Base-by-base conservation (phyloP, 2,329 filamentous ascomycete genomes). In the Monosporascus sp. region DNA sequence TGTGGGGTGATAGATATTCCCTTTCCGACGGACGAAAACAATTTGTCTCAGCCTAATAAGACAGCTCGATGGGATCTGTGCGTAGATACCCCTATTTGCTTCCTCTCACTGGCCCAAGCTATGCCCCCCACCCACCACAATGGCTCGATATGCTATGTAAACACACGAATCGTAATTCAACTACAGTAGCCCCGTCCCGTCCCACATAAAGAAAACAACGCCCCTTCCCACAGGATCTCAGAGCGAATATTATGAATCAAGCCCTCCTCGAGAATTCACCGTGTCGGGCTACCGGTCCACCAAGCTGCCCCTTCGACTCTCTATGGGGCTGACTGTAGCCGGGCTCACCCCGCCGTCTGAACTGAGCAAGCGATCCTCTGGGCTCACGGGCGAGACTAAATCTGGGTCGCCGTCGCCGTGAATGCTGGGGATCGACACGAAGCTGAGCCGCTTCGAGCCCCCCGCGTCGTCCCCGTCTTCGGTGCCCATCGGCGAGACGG, bases 321-420 rank as follows among this genome's bases (percentile, higher is more conserved):
- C 56, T 16, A 60, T 50, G 40, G 64, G 59, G 44, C 61, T 65
- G 17, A 65, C 58, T 40, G 57, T 56, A 46, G 48, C 44, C 27
- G 51, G 56, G 19, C 52, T 60, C 24, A 52, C 50, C 14, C 37
- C n/a, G 14, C 43, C 52, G 11, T 54, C 53, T 5, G n/a, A n/a
- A 9, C 24, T 45, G 14, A 19, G 20, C 20, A n/a, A 6, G 14
- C 24, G 44, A 9, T 53, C 51, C 20, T 50, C 41, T 2, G 49
- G 51, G n/a, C 55, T 58, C 5, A 65, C 35, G 14, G 61, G 61
- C 48, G 61, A 63, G 14, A 64, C 61, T n/a, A 60, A 4, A 7
- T 48, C 49, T 11, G 24, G 19, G 14, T 54, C 40, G 5, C 16
- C 43, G 9, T 54, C 50, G 19, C 51, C 47, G 2, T 44, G 45